Base-by-base conservation (phyloP, 225 moss, liverwort and hornwort genomes). In the Marchantia paleacea region DNA sequence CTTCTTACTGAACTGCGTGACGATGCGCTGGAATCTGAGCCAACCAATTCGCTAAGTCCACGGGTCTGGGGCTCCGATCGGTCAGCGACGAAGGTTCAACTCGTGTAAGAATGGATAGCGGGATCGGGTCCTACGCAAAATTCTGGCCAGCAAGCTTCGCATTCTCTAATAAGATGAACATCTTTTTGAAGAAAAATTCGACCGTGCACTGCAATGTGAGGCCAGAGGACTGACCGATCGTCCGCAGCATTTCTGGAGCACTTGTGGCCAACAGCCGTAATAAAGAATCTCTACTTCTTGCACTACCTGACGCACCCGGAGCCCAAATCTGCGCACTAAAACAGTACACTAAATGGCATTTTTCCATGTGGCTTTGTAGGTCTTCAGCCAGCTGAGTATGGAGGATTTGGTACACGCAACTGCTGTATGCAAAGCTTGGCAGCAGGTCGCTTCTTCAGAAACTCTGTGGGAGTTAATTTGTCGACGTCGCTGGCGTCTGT, bases 381-480 rank as follows among this genome's bases (percentile, higher is more conserved):
- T 90, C 72, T 90, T 88, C 84, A 86, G 88, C 55, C 88, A 86
- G 62, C 74, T 90, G 77, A 86, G 69, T 47, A 81, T 90, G 84
- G 86, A 86, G 73, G 90, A 90, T 64, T 82, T 90, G 72, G 79
- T 90, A 48, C 84, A 81, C 62, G 88, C 88, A 49, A 78, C 79
- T 69, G 88, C 81, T 15, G 90, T 90, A 11, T 90, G 90, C 79
- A 88, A 88, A 79, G 71, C 79, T 65, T 90, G 90, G 90, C 90
- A 87, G 77, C 88, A 81, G 55, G 88, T 85, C 22, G 86, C 88
- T 78, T 88, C 86, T 73, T 86, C 90, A 5, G 86, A 90, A 65
- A 79, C 82, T 75, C 81, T 90, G 15, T 90, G 90, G 90, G 84
- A 90, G 81, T 28, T 84, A 78, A 84, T 88, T 82, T 88, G 90